Base-by-base conservation (phyloP, 441 rosid genomes). In the Pelargonium fulgidum region DNA sequence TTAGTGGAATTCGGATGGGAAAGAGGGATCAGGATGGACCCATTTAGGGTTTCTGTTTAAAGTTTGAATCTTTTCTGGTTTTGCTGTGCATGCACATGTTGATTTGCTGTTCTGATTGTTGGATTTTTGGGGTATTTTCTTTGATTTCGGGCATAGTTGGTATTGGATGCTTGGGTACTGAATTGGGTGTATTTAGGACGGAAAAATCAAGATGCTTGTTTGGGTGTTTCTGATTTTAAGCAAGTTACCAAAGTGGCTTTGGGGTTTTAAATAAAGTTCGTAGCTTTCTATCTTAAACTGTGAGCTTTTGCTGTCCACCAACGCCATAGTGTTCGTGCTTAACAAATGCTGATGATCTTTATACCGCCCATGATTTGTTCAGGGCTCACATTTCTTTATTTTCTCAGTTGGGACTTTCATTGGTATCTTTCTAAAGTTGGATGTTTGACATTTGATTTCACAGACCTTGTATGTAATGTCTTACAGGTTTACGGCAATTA, bases 11-110 rank as follows among this genome's bases (percentile, higher is more conserved):
- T 54, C 11, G 7, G 61, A n/a, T 7, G 20, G 61, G 19, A 5
- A 54, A 54, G 24, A 54, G 61, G 61, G 61, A 54, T 54, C 61
- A 7, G 61, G 17, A 24, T 54, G 7, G 61, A 17, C 17, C 61
- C 61, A 54, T 54, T 54, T 54, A 54, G 61, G 61, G 61, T 54
- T 54, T 16, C 22, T 54, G 61, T 24, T 16, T 54, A 54, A 54
- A 54, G 61, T 54, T 54, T 54, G 22, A 16, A 16, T 54, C 61
- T 54, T 54, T 54, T 16, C 19, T 9, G 1, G 24, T 16, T 54
- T 54, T 54, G 14, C 54, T 48, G 7, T 54, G 22, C 22, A 16
- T 54, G 61, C 24, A 3, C 61, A 16, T 54, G 61, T 54, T 54
- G 61, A 54, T 54, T 54, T 54, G 61, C 17, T 54, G 22, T 16